These are phyloP conservation scores for Pseudocercospora musae DNA, from an alignment of 2,329 filamentous ascomycete genomes.

Conservation along the genomic window DNA sequence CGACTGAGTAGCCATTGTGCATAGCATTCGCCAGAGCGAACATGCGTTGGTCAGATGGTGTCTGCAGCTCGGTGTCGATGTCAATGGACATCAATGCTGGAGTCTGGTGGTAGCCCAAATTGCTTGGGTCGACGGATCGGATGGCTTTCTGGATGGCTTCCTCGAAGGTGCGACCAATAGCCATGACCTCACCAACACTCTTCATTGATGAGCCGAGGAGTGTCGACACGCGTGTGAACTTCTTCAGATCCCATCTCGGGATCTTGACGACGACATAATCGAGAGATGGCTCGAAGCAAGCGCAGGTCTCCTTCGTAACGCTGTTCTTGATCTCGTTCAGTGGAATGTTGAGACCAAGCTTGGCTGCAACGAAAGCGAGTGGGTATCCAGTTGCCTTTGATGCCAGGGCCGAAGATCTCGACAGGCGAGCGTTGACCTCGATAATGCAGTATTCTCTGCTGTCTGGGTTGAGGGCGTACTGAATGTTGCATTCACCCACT, in stretches of 20 bases:
- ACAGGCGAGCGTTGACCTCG: conserved; percentile 95
- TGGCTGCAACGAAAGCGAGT: conserved; percentile 92
- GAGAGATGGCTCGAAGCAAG: conserved; percentile 96
- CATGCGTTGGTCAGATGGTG: conserved; percentile 92
- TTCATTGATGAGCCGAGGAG: conserved; percentile 98
- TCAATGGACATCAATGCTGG: conserved; percentile 90
- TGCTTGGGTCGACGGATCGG: conserved; percentile 89
- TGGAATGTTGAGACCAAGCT: conserved; percentile 90
- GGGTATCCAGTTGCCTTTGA: conserved; percentile 98
- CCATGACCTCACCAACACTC: conserved; percentile 99
- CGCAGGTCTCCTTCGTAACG: conserved; percentile 91
- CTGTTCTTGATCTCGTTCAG: conserved; percentile 95
- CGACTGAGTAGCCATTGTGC: conserved; percentile 86
- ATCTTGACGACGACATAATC: conserved; percentile 99
- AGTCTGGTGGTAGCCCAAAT: conserved; percentile 90
- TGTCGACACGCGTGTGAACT: conserved; percentile 95
- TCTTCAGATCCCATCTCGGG: conserved; percentile 97
- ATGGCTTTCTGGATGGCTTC: conserved; percentile 99
- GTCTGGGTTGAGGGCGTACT: conserved; percentile 94
- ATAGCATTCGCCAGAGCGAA: conserved; percentile 98
- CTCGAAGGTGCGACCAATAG: conserved; percentile 92
- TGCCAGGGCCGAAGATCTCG: conserved; percentile 88
- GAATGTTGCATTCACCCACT: conserved; percentile 98
- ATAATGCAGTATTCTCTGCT: conserved; percentile 98
- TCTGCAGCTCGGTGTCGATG: conserved; percentile 93